These are phyloP conservation scores for Moricandia moricandioides DNA, from an alignment of 345 rosid genomes.

Conservation along the genomic window DNA sequence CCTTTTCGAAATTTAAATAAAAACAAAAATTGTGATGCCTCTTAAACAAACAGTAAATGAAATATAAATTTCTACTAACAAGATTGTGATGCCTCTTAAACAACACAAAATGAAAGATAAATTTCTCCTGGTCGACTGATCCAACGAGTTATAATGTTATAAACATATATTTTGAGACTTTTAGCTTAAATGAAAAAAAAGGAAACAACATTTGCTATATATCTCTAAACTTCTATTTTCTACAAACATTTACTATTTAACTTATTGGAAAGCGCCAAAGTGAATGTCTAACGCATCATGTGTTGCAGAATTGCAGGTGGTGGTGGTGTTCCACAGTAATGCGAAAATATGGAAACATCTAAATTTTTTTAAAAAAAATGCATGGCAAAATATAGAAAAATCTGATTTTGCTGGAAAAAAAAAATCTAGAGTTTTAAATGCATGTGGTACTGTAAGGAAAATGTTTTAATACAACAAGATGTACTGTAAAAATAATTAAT, in stretches of 20 bases:
- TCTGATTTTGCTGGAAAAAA: slow-evolving; percentile 21
- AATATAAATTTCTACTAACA: background rate
- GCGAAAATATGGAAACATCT: background rate
- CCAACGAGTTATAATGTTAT: background rate
- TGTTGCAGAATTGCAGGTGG: slow-evolving; percentile 34
- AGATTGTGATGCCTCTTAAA: background rate
- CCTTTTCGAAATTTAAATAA: background rate
- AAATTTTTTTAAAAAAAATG: background rate
- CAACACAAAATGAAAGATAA: background rate
- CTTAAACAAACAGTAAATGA: no score
- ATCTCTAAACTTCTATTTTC: background rate
- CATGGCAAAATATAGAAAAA: background rate
- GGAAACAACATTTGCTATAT: slow-evolving; percentile 5
- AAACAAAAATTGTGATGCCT: background rate
- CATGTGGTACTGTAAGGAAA: slow-evolving; percentile 14
- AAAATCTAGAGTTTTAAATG: slow-evolving; percentile 16
- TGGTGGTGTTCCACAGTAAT: slow-evolving; percentile 34
- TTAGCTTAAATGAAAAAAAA: background rate
- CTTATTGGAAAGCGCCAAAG: slow-evolving; percentile 25
- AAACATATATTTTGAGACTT: background rate
- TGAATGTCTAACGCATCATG: slow-evolving; percentile 15
- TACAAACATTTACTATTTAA: slow-evolving; percentile 9
- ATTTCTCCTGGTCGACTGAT: background rate
- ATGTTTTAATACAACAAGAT: background rate
- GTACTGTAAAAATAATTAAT: background rate